Evolutionary conservation across 768 basidiomycete genomes (phyloP).

Genomic region (Obba rivulosa): DNA sequence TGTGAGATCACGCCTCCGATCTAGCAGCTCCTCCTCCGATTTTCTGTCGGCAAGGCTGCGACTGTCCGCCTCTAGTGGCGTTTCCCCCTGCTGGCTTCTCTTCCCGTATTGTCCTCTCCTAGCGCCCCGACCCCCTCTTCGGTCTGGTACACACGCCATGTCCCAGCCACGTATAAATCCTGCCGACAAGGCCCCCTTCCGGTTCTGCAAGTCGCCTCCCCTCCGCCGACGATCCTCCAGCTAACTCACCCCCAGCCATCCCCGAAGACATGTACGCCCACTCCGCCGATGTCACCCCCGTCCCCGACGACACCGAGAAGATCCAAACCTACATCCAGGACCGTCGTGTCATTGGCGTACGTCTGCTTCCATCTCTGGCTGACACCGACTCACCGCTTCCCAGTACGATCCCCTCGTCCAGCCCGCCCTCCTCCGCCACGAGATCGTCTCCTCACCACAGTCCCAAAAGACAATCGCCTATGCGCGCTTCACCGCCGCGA

Average conservation of each 20-base stretch:
- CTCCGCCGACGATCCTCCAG: slow-evolving; percentile 13
- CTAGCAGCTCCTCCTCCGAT: no score
- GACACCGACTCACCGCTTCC: slow-evolving; percentile 6
- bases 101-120: background rate
- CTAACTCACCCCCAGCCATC: slow-evolving; percentile 30
- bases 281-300: slow-evolving; percentile 43
- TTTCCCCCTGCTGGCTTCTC: background rate
- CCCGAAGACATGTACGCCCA: slow-evolving; percentile 20
- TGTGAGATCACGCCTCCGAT: no score
- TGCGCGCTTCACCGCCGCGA: slow-evolving; percentile 74
- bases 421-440: slow-evolving; percentile 85
- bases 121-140: background rate
- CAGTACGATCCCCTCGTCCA: slow-evolving; percentile 97
- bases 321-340: slow-evolving; percentile 76
- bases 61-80: background rate
- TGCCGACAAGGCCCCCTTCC: slow-evolving; percentile 19
- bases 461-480: slow-evolving; percentile 74
- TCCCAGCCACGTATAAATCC: slow-evolving; percentile 9
- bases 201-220: slow-evolving; percentile 29
- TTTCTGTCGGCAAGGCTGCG: no score
- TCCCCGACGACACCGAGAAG: slow-evolving; percentile 59
- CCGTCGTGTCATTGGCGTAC: slow-evolving; percentile 72
- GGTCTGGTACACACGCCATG: slow-evolving; percentile 4
- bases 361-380: slow-evolving; percentile 22
- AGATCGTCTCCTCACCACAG: slow-evolving; percentile 60